Conservation (phyloP, 2,329 filamentous ascomycete species). For the Chaetoscypha palmicola region DNA sequence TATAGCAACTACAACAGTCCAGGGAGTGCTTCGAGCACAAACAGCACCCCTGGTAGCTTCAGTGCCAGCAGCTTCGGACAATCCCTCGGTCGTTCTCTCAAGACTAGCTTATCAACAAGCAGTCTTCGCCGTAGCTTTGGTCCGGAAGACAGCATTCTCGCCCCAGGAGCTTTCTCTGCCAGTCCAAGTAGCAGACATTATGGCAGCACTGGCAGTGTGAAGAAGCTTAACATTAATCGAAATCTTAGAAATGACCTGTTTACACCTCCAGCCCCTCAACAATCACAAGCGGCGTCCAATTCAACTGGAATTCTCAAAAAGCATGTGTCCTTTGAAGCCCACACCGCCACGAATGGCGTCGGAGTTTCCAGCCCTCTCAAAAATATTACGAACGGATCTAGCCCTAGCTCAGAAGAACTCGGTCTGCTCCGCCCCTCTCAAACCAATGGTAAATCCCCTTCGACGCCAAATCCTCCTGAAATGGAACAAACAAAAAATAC, state of each 20-base stretch:
- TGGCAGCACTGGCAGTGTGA: slow-evolving; percentile 65
- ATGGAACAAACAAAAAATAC: slow-evolving; percentile 66
- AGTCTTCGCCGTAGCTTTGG: slow-evolving; percentile 78
- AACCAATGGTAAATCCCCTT: slow-evolving; percentile 36
- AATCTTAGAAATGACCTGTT: slow-evolving; percentile 70
- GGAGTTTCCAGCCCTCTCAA: slow-evolving; percentile 31
- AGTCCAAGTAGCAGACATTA: slow-evolving; percentile 57
- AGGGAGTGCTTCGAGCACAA: neutral
- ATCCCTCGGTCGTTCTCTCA: slow-evolving; percentile 55
- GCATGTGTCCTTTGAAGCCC: slow-evolving; percentile 85
- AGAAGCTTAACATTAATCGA: slow-evolving; percentile 89
- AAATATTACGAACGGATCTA: slow-evolving; percentile 34
- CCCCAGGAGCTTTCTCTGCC: slow-evolving; percentile 76
- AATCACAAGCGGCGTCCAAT: slow-evolving; percentile 39
- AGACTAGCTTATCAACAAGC: slow-evolving; percentile 83
- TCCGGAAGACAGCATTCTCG: slow-evolving; percentile 76
- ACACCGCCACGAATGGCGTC: slow-evolving; percentile 42
- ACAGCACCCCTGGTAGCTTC: slow-evolving; percentile 50
- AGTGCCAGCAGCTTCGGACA: slow-evolving; percentile 61
- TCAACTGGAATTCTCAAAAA: slow-evolving; percentile 54
- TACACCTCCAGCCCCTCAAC: slow-evolving; percentile 43
- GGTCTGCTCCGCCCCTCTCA: slow-evolving; percentile 50
- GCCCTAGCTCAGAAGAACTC: slow-evolving; percentile 51
- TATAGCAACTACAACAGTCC: slow-evolving; percentile 76
- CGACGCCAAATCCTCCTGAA: slow-evolving; percentile 44